Percentiles rank a stretch among this genome's conserved stretches.
These are phyloP conservation scores for Spergularia marina DNA, from an alignment of 148 eudicot genomes.

Conservation along the genomic window DNA sequence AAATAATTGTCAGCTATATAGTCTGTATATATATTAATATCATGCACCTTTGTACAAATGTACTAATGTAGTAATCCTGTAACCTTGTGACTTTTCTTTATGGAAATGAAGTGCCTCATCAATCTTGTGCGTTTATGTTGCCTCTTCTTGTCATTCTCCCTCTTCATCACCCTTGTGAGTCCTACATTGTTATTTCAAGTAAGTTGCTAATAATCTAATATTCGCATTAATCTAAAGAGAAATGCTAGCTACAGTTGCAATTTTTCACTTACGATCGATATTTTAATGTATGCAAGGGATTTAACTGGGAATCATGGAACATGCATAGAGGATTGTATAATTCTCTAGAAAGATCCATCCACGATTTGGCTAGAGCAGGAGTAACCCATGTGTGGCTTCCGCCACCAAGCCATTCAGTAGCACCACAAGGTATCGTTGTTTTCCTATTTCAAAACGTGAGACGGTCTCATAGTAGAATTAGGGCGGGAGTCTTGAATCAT, in stretches of 20 bases:
- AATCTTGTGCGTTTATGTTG: background rate
- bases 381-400: slow-evolving; percentile 87
- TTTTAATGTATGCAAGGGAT: slow-evolving; percentile 41
- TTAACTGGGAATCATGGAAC: slow-evolving; percentile 70
- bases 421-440: slow-evolving; percentile 56
- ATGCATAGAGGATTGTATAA: slow-evolving; percentile 63
- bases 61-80: too few species aligned
- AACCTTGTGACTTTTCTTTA: too few species aligned
- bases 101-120: slow-evolving; percentile 16
- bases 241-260: too few species aligned
- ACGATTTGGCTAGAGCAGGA: slow-evolving; percentile 59
- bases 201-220: background rate
- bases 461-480: too few species aligned
- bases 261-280: too few species aligned
- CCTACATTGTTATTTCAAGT: slow-evolving; percentile 60
- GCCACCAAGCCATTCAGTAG: slow-evolving; percentile 66
- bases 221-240: too few species aligned
- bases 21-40: too few species aligned
- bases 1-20: too few species aligned
- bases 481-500: too few species aligned
- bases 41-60: too few species aligned
- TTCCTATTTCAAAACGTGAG: too few species aligned
- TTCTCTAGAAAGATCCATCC: slow-evolving; percentile 31
- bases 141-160: slow-evolving; percentile 14
- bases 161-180: slow-evolving; percentile 17